A percentile compares a stretch with the other conserved stretches of the same genome.
Conservation (phyloP, 768 basidiomycete species). For the Lactarius pseudohatsudake region DNA sequence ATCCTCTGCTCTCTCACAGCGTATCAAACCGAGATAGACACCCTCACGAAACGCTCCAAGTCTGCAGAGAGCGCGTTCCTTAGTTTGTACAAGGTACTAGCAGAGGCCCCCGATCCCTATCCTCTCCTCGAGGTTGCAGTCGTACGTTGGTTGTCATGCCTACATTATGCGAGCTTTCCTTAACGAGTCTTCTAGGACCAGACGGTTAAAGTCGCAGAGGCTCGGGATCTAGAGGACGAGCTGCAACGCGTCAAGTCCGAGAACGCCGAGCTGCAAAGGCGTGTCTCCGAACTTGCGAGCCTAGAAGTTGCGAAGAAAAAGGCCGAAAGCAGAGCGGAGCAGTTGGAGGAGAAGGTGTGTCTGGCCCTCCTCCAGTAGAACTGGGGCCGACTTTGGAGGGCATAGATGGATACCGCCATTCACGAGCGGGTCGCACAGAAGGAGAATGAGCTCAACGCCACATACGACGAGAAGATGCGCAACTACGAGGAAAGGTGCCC, state of each 20-base stretch:
- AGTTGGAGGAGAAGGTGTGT: conserved; percentile 78
- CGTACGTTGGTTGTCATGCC: conserved; percentile 42
- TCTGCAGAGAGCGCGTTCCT: conserved; percentile 92
- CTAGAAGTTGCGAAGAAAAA: conserved; percentile 76
- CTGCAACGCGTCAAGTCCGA: conserved; percentile 74
- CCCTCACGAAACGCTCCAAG: conserved; percentile 89
- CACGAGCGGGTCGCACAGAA: conserved; percentile 87
- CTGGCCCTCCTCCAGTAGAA: not conserved
- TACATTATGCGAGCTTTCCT: not conserved
- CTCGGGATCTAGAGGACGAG: conserved; percentile 71
- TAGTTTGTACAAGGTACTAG: conserved; percentile 94
- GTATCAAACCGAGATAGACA: conserved; percentile 96
- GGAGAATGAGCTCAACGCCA: conserved; percentile 95
- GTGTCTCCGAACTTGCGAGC: conserved; percentile 58
- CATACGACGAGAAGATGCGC: conserved; percentile 91
- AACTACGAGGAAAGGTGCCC: conserved; percentile 94
- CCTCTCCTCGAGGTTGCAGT: conserved; percentile 94
- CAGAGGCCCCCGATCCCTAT: conserved; percentile 97
- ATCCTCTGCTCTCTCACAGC: conserved; percentile 45
- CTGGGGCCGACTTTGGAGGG: not conserved
- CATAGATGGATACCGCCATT: conserved; percentile 92
- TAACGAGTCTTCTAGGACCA: conserved; percentile 63
- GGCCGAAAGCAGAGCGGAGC: conserved; percentile 68
- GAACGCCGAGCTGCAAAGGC: conserved; percentile 74
- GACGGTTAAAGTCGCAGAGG: conserved; percentile 86